A percentile compares a stretch with the other conserved stretches of the same genome.
Conservation (phyloP, 257 asterid genomes). For the Solanum appendiculatum region DNA sequence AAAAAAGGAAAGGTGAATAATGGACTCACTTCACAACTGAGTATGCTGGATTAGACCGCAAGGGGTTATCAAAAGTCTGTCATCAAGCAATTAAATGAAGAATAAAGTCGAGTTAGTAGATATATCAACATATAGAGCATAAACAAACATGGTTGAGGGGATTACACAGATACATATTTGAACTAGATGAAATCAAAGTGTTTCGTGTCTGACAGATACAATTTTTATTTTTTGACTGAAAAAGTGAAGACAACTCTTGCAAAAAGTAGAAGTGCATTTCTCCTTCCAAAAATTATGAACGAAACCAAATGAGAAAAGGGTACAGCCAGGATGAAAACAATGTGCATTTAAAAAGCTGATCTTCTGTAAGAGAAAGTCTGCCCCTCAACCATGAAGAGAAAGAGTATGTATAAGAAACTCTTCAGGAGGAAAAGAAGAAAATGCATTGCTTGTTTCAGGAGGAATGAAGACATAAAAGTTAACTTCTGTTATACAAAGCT, state of each 20-base stretch:
- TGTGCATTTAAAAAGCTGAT: not conserved
- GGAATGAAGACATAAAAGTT: not conserved
- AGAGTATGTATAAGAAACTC: not conserved
- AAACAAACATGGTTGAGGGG: not conserved
- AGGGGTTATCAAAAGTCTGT: constrained; percentile 38
- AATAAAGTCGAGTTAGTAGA: not conserved
- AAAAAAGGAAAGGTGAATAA: not conserved
- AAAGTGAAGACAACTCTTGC: not conserved
- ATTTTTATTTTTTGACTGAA: not conserved
- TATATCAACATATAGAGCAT: not conserved
- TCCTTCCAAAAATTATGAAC: not conserved
- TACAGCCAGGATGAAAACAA: not conserved
- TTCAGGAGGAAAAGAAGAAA: not conserved
- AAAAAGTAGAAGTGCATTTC: not conserved
- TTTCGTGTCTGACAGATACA: not conserved
- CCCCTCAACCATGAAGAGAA: not conserved
- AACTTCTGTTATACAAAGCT: not conserved
- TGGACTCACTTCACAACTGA: constrained; percentile 45
- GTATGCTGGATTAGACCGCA: constrained; percentile 41
- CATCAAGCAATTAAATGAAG: not conserved
- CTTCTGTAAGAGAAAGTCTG: not conserved
- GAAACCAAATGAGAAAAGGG: not conserved
- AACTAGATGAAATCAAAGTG: not conserved
- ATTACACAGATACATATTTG: not conserved
- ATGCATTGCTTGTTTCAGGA: not conserved